phyloP scores from a whole-genome alignment of 2,329 filamentous ascomycete genomes.

The Fusarium sp. region DNA sequence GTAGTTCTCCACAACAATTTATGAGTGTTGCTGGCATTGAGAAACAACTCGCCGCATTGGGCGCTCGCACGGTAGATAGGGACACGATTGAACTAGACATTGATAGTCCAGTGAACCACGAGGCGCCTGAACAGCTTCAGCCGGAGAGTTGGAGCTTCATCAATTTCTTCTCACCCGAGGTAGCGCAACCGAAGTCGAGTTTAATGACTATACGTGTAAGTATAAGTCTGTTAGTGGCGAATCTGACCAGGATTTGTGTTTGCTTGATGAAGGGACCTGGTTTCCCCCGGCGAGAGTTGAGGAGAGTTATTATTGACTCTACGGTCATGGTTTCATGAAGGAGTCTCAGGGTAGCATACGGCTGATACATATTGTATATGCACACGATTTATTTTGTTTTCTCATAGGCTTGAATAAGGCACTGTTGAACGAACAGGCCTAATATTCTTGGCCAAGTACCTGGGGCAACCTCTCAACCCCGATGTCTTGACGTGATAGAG shows the following conservation, averaged over 20 bases:
- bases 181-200: neutral
- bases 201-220: neutral
- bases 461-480: no score
- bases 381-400: no score
- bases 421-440: no score
- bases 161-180: neutral
- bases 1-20: constrained; percentile 1
- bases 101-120: neutral
- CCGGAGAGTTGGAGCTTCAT: neutral
- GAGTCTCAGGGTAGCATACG: no score
- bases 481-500: no score
- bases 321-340: neutral
- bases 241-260: constrained; percentile 2
- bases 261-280: constrained; percentile 13
- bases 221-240: neutral
- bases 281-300: constrained; percentile 2
- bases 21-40: constrained; percentile 8
- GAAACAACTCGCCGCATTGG: constrained; percentile 6
- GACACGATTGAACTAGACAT: neutral
- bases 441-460: no score
- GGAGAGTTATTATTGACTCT: neutral
- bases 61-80: neutral
- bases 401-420: no score
- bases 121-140: neutral
- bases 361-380: no score